Conservation (phyloP, 306 rosid species). For the Canavalia gladiata region DNA sequence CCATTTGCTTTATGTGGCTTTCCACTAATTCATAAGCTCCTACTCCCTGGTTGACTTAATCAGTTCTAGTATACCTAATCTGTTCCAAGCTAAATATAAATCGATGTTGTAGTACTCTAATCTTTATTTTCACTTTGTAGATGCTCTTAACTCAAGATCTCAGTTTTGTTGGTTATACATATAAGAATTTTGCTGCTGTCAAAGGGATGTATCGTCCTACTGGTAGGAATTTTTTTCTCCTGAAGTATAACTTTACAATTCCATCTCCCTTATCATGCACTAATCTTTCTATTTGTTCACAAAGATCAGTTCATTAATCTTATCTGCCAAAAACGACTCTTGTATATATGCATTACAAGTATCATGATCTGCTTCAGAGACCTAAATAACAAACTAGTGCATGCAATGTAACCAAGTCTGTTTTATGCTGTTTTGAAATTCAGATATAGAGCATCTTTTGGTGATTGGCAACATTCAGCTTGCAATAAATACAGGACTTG, state of each 20-base stretch:
- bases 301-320: constrained; percentile 19
- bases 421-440: background rate
- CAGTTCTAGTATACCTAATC: constrained; percentile 22
- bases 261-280: constrained; percentile 7
- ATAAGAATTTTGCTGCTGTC: constrained; percentile 92
- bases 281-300: background rate
- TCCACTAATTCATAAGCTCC: background rate
- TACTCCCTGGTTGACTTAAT: constrained; percentile 12
- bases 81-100: constrained; percentile 29
- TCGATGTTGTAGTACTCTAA: constrained; percentile 4
- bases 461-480: background rate
- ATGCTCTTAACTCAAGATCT: constrained; percentile 85
- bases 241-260: constrained; percentile 3
- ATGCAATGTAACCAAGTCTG: constrained; percentile 11
- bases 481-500: background rate
- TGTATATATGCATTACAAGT: constrained; percentile 13
- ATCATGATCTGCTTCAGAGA: background rate
- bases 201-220: constrained; percentile 67
- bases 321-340: background rate
- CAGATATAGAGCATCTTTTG: background rate
- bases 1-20: background rate
- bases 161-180: constrained; percentile 96
- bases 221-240: constrained; percentile 59
- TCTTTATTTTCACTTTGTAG: constrained; percentile 53
- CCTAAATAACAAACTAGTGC: constrained; percentile 10